phyloP scores from a whole-genome alignment of 2,329 filamentous ascomycete genomes.

The Tolypocladium endophyticum region DNA sequence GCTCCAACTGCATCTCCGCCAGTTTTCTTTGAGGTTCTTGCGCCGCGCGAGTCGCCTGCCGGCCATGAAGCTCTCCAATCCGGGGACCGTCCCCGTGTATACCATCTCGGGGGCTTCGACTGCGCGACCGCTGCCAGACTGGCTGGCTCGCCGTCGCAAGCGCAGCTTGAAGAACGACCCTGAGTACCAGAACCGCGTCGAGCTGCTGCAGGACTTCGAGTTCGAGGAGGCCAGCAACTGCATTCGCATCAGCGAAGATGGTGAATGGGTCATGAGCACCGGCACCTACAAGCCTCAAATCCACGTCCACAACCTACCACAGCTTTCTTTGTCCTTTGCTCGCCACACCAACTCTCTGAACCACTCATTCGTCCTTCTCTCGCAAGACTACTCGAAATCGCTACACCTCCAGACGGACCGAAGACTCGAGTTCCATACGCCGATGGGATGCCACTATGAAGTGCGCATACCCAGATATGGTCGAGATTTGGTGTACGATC shows the following conservation, averaged over 20 bases:
- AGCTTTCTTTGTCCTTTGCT: slow-evolving; percentile 86
- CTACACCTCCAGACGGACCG: slow-evolving; percentile 88
- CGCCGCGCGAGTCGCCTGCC: not conserved
- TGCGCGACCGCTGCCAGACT: slow-evolving; percentile 82
- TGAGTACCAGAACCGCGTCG: slow-evolving; percentile 87
- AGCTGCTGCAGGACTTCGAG: slow-evolving; percentile 93
- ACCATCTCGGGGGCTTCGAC: slow-evolving; percentile 89
- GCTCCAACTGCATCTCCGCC: not conserved
- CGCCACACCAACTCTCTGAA: slow-evolving; percentile 89
- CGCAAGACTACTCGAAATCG: slow-evolving; percentile 86
- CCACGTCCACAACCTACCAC: slow-evolving; percentile 88
- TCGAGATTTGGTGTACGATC: slow-evolving; percentile 78
- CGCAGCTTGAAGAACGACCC: slow-evolving; percentile 83
- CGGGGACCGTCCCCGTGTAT: slow-evolving; percentile 80
- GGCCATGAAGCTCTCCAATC: slow-evolving; percentile 70
- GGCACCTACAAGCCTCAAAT: slow-evolving; percentile 63
- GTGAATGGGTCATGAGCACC: slow-evolving; percentile 94
- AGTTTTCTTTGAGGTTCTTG: not conserved
- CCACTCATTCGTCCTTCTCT: slow-evolving; percentile 80
- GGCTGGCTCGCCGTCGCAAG: slow-evolving; percentile 85
- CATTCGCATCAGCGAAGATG: slow-evolving; percentile 84
- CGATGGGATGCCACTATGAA: slow-evolving; percentile 76
- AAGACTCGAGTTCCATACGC: slow-evolving; percentile 85
- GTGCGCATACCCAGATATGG: slow-evolving; percentile 90
- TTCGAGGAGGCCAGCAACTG: slow-evolving; percentile 94